Conservation (phyloP, 2,329 filamentous ascomycete species). For the Aphanoascus verrucosus region DNA sequence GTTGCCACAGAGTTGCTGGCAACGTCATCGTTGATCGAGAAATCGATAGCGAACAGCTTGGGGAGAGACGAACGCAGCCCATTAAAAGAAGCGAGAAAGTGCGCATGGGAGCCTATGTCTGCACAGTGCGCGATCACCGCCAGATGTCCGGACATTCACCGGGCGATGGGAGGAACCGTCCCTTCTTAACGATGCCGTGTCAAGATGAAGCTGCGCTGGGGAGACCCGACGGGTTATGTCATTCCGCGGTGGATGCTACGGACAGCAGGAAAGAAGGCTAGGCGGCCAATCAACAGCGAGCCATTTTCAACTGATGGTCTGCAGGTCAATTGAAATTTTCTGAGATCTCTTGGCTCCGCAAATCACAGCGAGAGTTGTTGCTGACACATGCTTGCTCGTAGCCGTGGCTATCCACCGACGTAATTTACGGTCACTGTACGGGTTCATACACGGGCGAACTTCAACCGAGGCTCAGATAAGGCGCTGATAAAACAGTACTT, state of each 20-base stretch:
- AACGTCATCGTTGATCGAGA: no score
- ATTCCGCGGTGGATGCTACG: constrained; percentile 2
- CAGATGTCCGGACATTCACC: no score
- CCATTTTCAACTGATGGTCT: constrained; percentile 16
- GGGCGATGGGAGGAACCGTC: neutral
- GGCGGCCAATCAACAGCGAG: constrained; percentile 11
- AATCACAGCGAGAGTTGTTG: constrained; percentile 6
- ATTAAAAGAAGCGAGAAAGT: no score
- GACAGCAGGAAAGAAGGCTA: constrained; percentile 2
- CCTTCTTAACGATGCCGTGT: no score
- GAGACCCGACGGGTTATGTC: constrained; percentile 7
- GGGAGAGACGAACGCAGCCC: no score
- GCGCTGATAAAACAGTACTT: neutral
- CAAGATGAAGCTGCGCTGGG: neutral
- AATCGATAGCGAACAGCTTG: no score
- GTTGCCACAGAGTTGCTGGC: no score
- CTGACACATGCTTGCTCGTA: constrained; percentile 13
- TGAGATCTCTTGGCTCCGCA: constrained; percentile 3
- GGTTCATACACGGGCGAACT: neutral
- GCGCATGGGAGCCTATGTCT: no score
- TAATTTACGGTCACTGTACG: constrained; percentile 3
- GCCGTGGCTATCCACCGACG: constrained; percentile 4
- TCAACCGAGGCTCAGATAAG: constrained; percentile 5
- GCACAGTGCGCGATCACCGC: no score
- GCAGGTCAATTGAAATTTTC: constrained; percentile 17